Evolutionary conservation across 305 asterid species (phyloP), one percentile per base, ranked within the genome.

Genomic region (Ilex paraguariensis): DNA sequence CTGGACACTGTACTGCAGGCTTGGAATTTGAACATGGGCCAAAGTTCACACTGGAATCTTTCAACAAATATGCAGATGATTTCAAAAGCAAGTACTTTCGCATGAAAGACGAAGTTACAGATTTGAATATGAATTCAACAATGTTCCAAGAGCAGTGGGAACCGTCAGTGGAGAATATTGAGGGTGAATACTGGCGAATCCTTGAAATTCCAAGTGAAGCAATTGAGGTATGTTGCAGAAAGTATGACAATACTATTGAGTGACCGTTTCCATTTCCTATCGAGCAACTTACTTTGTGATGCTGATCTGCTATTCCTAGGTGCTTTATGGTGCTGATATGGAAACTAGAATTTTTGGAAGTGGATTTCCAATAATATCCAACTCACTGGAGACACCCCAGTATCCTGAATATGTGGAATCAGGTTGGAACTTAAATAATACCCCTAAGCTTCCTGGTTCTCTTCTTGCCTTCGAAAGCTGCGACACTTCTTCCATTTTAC

Each of bases 181-280:
- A 92, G 81, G 88, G 86, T 36, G 96, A 92, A 67, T 92, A 90
- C 75, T 92, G 98, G 98, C 83, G 95, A 63, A 76, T 87, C 48
- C 63, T 92, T 70, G 85, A 84, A 66, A 86, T 81, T 60, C 88
- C 96, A 59, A 79, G 65, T 69, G 94, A 82, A 73, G 86, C 85
- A 82, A 76, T 87, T 63, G 95, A 90, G 98, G 98, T 86, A 70
- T 57, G 13, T 57, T 15, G 44, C 17, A 17, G 66, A 60, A 57
- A 63, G 62, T 31, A 62, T 46, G 65, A 31, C 61, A 60, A 63
- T 52, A 48, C 31, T 46, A 33, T 63, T 58, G 6, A 36, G 42
- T 36, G 42, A 36, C 42, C 28, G 55, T 59, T 56, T 71, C 11
- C 32, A 12, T 50, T 15, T 61, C 21, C 65, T 66, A 33, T 72